phyloP scores from a whole-genome alignment of 1,284 basidiomycete species.

The Malassezia furfur region DNA sequence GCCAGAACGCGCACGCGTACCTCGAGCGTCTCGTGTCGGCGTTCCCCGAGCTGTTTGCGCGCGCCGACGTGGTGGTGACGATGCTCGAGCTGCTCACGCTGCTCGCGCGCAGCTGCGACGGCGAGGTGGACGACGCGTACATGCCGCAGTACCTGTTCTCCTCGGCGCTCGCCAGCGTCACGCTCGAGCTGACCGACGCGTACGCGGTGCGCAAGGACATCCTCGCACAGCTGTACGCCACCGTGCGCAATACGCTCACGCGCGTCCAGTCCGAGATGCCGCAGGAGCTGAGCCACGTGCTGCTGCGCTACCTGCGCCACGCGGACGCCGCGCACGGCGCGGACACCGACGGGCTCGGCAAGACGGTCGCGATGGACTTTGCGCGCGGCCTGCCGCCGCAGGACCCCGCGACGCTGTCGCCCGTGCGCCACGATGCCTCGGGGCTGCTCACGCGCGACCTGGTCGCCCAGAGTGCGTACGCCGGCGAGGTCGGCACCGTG shows the following conservation, averaged over 20 bases:
- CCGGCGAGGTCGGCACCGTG: constrained; percentile 71
- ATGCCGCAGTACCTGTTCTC: constrained; percentile 74
- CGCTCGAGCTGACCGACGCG: constrained; percentile 73
- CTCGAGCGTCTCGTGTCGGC: constrained; percentile 77
- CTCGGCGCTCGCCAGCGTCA: constrained; percentile 65
- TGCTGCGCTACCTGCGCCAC: constrained; percentile 57
- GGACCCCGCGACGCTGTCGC: constrained; percentile 34
- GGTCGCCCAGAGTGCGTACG: constrained; percentile 32
- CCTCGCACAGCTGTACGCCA: constrained; percentile 62
- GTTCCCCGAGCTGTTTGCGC: constrained; percentile 89
- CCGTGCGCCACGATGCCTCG: constrained; percentile 36
- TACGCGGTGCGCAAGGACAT: constrained; percentile 79
- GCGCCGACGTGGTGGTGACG: constrained; percentile 62
- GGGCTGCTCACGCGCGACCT: constrained; percentile 25
- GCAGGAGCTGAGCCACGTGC: constrained; percentile 78
- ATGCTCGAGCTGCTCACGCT: constrained; percentile 86
- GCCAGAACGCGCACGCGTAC: constrained; percentile 72
- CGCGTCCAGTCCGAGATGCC: constrained; percentile 77
- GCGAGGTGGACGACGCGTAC: constrained; percentile 87
- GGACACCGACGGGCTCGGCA: constrained; percentile 30
- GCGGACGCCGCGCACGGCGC: constrained; percentile 26
- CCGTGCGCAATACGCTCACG: constrained; percentile 72
- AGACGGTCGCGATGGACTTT: constrained; percentile 40
- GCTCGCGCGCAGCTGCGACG: constrained; percentile 75
- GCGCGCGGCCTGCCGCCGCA: constrained; percentile 36